Base-by-base conservation (phyloP, 805 yeast genomes). In the Vanderwaltozyma tropicalis region DNA sequence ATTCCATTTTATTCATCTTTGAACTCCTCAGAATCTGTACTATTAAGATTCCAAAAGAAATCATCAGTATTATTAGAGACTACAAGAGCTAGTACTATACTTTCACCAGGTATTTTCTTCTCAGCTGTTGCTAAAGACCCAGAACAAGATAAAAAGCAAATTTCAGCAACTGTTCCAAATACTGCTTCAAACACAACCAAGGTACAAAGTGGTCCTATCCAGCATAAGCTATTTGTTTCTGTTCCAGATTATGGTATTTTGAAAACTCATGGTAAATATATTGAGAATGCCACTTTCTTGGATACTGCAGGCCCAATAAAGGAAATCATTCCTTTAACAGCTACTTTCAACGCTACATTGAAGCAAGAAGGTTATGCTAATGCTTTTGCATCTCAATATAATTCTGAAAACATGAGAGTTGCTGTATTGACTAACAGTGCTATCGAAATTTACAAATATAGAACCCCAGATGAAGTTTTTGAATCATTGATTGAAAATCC, bases 81-180 rank as follows among this genome's bases (percentile, higher is more conserved):
- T 32, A 69, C 81, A 20, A 64, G 71, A 29, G 65, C 76, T 10
- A 69, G 82, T 19, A 69, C 73, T 24, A 66, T 88, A 11, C 66
- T 85, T 22, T 76, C 94, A 16, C 95, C 96, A 0, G 95, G 94
- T n/a, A 78, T 86, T 3, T 88, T 78, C 50, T 68, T 88, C 42
- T 80, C 84, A 28, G 82, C 80, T 11, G 71, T 73, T 36, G 64
- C 50, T 2, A 63, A 59, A 35, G 42, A 50, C n/a, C 49, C 44
- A 18, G 43, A 68, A 3, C 44, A 33, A 12, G 32, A 19, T 11
- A 31, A 32, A 7, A 24, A 19, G 2, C 31, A 29, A n/a, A 2
- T 22, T 9, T 18, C 24, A 19, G 70, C 66, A 16, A 13, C 31
- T 13, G 15, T 17, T 14, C 3, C 21, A 3, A 27, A 32, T 19